Conservation (phyloP, 768 basidiomycete genomes). For the Sarcodon aspratus region DNA sequence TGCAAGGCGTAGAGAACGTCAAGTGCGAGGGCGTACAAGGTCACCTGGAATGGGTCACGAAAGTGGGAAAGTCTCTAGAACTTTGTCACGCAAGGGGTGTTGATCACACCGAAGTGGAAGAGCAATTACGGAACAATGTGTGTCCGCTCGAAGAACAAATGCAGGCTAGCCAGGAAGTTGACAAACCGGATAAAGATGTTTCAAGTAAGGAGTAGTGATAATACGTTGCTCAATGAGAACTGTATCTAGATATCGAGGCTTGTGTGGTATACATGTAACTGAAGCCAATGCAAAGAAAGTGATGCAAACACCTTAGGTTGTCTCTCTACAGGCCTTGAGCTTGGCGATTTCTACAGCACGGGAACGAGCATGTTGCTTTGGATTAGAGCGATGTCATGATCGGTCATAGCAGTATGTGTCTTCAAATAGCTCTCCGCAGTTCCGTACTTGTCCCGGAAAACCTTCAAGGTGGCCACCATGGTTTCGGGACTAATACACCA, state of each 20-base stretch:
- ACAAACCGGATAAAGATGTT: no score
- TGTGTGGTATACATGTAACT: no score
- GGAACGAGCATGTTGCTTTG: slow-evolving; percentile 7
- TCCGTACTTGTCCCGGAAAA: slow-evolving; percentile 25
- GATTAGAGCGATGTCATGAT: slow-evolving; percentile 17
- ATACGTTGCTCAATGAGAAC: no score
- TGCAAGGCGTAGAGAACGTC: slow-evolving; percentile 42
- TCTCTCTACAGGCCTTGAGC: no score
- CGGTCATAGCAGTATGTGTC: slow-evolving; percentile 17
- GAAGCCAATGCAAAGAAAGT: no score
- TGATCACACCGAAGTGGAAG: slow-evolving; percentile 21
- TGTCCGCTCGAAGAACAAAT: no score
- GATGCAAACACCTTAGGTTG: no score
- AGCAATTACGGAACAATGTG: slow-evolving; percentile 10
- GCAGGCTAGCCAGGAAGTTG: no score
- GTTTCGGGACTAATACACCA: slow-evolving; percentile 11
- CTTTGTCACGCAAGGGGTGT: slow-evolving; percentile 29
- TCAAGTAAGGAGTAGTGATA: no score
- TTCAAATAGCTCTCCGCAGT: slow-evolving; percentile 24
- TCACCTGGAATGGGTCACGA: slow-evolving; percentile 36
- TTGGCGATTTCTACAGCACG: background rate
- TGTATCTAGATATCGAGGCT: no score
- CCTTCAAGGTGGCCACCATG: slow-evolving; percentile 20
- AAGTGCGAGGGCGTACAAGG: slow-evolving; percentile 35
- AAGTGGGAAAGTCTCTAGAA: slow-evolving; percentile 35